Base-by-base conservation (phyloP, 257 asterid genomes). In the Avicennia marina region DNA sequence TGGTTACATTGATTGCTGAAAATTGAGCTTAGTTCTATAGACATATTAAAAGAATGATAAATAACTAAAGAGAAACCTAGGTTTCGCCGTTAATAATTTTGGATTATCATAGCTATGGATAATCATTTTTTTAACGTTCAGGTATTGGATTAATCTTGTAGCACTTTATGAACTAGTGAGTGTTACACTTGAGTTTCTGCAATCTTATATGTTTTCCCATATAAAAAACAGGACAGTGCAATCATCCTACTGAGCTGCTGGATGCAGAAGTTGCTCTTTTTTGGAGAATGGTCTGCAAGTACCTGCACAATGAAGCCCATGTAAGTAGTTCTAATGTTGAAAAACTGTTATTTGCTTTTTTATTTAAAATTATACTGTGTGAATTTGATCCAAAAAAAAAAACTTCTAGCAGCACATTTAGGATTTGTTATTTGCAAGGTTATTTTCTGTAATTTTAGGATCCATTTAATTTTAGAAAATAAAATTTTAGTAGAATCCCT, bases 211-310 rank as follows among this genome's bases (percentile, higher is more conserved):
- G 39, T 20, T 36, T 65, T 60, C 36, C 29, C 45, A 55, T 63
- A 25, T 60, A 18, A 61, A 46, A 38, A 51, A 69, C 73, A 80
- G 98, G 90, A 20, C 56, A 70, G n/a, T 57, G 71, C 63, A 42
- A 66, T 64, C 63, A 68, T 40, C 65, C 74, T 44, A 63, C 79
- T 62, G 81, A 73, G 66, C 81, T 83, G 40, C 80, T 91, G 94
- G 95, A 91, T 18, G 85, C 95, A 40, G 98, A 91, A 75, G 83
- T 77, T 68, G 84, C 96, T 58, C 84, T 91, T 47, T 88, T 76
- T 57, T 91, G 95, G 98, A 83, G 88, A 69, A 79, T 79, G 73
- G 81, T 88, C 56, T 83, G 95, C 41, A 91, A 75, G 70, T 87
- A 91, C 72, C 78, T 91, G 44, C 81, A 80, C 60, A 63, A 63